Conservation (phyloP, 352 stramenopile species). For the Pythium guiyangense region DNA sequence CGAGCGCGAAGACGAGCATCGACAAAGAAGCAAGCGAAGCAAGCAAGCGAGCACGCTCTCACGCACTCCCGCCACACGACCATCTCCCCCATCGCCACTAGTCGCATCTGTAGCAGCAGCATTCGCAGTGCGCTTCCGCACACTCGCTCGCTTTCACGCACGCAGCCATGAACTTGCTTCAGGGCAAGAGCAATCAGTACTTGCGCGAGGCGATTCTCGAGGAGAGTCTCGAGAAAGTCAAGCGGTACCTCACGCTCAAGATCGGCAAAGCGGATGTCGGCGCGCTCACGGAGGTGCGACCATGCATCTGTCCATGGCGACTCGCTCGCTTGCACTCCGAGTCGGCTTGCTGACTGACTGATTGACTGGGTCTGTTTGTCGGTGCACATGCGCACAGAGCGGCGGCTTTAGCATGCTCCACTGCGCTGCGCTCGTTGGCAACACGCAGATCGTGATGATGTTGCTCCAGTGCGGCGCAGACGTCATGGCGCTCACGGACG, state of each 20-base stretch:
- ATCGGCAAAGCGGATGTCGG: conserved; percentile 80
- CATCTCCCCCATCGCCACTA: no score
- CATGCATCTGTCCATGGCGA: no score
- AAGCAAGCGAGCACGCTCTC: no score
- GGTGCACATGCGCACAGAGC: conserved; percentile 23
- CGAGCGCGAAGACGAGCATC: no score
- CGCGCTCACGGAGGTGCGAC: conserved; percentile 56
- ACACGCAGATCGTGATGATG: conserved; percentile 88
- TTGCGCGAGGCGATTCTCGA: conserved; percentile 81
- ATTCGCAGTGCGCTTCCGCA: no score
- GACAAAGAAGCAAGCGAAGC: no score
- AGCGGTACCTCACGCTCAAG: conserved; percentile 78
- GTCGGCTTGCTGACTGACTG: not conserved
- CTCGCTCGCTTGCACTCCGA: not conserved
- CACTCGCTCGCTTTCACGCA: no score
- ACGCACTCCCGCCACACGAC: no score
- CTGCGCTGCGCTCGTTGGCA: conserved; percentile 64
- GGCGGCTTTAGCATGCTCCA: conserved; percentile 82
- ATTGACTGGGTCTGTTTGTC: not conserved
- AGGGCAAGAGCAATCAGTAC: conserved; percentile 86
- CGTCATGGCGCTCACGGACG: conserved; percentile 71
- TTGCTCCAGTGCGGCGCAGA: conserved; percentile 74
- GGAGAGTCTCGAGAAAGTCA: conserved; percentile 72
- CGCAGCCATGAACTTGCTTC: conserved; percentile 69
- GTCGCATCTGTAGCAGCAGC: no score